A percentile compares a stretch with the other conserved stretches of the same genome.
Conservation (phyloP, 1,284 basidiomycete genomes). For the Malassezia dermatis region DNA sequence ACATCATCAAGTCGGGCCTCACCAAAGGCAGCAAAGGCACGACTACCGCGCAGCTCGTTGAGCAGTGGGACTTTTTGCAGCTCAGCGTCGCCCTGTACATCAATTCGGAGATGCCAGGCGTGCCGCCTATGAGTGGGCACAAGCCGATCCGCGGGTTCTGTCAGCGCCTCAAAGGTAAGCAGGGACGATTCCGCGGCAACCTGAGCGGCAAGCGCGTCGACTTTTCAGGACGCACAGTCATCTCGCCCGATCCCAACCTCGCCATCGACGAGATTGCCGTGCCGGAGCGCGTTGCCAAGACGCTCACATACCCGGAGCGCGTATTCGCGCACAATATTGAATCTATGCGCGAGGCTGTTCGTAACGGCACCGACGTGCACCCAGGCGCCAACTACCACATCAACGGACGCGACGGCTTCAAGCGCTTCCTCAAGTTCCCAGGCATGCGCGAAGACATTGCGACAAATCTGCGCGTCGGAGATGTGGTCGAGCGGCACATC, state of each 20-base stretch:
- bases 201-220: conserved; percentile 98
- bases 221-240: conserved; percentile 95
- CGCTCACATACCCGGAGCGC: conserved; percentile 90
- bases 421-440: conserved; percentile 53
- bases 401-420: conserved; percentile 65
- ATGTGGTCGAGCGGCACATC: conserved; percentile 86
- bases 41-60: conserved; percentile 50
- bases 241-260: conserved; percentile 94
- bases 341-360: conserved; percentile 63
- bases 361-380: conserved; percentile 82
- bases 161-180: conserved; percentile 95
- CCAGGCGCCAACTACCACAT: conserved; percentile 81
- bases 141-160: conserved; percentile 64
- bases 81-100: conserved; percentile 93
- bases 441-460: conserved; percentile 51
- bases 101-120: conserved; percentile 89
- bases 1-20: conserved; percentile 80
- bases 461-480: conserved; percentile 67
- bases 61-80: conserved; percentile 97
- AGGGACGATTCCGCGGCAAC: conserved; percentile 96
- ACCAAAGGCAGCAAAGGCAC: conserved; percentile 54
- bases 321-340: conserved; percentile 88
- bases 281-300: conserved; percentile 87
- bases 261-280: conserved; percentile 79
- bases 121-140: conserved; percentile 32